Base-by-base conservation (phyloP, 441 rosid species). In the Adansonia grandidieri region DNA sequence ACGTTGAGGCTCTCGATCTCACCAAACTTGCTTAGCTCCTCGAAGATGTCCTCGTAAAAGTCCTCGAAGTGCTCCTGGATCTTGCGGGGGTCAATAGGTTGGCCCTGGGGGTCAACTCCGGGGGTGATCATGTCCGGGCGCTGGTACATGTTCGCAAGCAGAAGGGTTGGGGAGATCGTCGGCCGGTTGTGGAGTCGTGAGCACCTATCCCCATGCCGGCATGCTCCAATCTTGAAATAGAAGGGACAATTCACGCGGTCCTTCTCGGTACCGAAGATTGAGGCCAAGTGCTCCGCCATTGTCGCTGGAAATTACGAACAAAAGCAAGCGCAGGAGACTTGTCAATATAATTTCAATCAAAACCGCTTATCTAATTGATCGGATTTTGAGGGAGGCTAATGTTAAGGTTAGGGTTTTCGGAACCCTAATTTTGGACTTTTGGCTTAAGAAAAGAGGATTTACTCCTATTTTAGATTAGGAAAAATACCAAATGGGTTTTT, bases 171-270 rank as follows among this genome's bases (percentile, higher is more conserved):
- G 20, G 88, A 86, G 71, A 86, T 84, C 37, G 88, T 84, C 50
- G 88, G 88, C 13, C 84, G 80, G 76, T 86, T 86, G 69, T 86
- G 88, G 57, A 86, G 85, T 19, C 88, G 85, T 50, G 88, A 80
- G 74, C 88, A 86, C 72, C 88, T 86, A 80, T 86, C 88, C 9
- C 88, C 88, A 70, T 86, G 88, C 24, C 86, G 84, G 64, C 88
- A 86, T 9, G 88, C 86, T 37, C 86, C 88, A 81, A 86, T 86
- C 84, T 86, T 86, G 79, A 86, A 86, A 79, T 86, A 86, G 80
- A 86, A 86, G 48, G 86, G 86, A 53, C 86, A 86, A 80, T 86
- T 86, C 28, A 84, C 88, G 10, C 88, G 85, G 87, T 84, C 88
- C 82, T 86, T 86, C 81, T 84, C 88, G 22, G 88, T 86, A 5